A percentile compares a stretch with the other conserved stretches of the same genome.
These are phyloP conservation scores for Colletotrichum sp. DNA, from an alignment of 2,329 filamentous ascomycete species.

Conservation along the genomic window DNA sequence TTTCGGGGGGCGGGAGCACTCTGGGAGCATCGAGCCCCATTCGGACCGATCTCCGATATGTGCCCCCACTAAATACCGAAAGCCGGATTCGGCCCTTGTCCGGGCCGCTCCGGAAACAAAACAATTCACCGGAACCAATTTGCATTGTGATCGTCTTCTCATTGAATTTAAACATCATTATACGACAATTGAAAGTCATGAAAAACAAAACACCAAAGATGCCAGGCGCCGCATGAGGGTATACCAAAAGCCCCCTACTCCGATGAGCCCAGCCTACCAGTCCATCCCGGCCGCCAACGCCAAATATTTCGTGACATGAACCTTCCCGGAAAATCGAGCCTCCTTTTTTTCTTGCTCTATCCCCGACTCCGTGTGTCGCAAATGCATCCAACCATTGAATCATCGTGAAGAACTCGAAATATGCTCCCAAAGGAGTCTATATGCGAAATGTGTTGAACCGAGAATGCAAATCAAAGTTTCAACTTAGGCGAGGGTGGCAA, in stretches of 20 bases:
- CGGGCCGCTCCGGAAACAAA: neutral
- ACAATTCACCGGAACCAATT: neutral
- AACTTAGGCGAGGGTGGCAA: neutral
- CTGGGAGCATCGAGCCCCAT: neutral
- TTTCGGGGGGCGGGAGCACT: neutral
- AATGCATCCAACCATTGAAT: constrained; percentile 1
- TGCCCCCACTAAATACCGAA: neutral
- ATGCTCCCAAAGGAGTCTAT: constrained; percentile 8
- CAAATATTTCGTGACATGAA: neutral
- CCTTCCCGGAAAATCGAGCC: neutral
- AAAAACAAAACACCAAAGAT: neutral
- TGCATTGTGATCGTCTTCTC: neutral
- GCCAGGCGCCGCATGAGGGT: constrained; percentile 15
- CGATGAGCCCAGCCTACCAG: neutral
- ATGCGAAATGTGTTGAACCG: neutral
- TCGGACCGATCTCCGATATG: neutral
- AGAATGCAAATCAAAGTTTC: neutral
- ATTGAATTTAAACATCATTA: neutral
- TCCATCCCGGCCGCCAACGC: constrained; percentile 2
- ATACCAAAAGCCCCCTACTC: constrained; percentile 13
- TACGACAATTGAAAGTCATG: neutral
- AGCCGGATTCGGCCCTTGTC: neutral
- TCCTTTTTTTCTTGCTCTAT: constrained; percentile 12
- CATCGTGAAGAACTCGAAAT: neutral
- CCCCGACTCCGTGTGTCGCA: constrained; percentile 9